These are phyloP conservation scores for Exophiala bonariae DNA, from an alignment of 2,329 filamentous ascomycete species.

Conservation along the genomic window DNA sequence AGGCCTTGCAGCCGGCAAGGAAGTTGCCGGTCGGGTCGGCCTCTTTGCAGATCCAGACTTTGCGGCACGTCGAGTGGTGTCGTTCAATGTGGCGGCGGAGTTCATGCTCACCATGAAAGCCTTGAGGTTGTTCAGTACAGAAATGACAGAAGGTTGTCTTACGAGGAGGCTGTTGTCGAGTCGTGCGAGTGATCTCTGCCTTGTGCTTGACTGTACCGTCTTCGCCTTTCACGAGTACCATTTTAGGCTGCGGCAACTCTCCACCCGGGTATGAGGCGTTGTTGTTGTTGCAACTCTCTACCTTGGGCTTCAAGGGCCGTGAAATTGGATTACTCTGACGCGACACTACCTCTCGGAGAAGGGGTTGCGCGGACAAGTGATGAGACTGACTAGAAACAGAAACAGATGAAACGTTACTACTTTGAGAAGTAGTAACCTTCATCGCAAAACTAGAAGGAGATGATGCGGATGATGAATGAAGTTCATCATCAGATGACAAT, in stretches of 20 bases:
- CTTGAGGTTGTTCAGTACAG: constrained; percentile 72
- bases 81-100: constrained; percentile 67
- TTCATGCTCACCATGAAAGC: constrained; percentile 86
- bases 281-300: constrained; percentile 35
- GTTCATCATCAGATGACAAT: constrained; percentile 33
- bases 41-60: constrained; percentile 65
- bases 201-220: constrained; percentile 58
- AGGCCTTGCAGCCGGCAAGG: constrained; percentile 80
- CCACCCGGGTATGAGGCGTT: constrained; percentile 31
- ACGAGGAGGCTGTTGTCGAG: constrained; percentile 65
- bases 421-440: constrained; percentile 50
- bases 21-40: constrained; percentile 61
- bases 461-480: constrained; percentile 37
- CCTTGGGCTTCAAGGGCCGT: constrained; percentile 53
- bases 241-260: constrained; percentile 43
- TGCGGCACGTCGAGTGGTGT: constrained; percentile 62
- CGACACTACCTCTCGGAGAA: constrained; percentile 50
- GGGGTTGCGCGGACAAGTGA: constrained; percentile 47
- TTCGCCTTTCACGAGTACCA: constrained; percentile 52
- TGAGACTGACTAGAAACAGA: constrained; percentile 30
- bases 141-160: constrained; percentile 59
- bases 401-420: constrained; percentile 45
- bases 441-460: constrained; percentile 48
- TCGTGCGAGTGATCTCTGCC: constrained; percentile 55
- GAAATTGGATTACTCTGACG: constrained; percentile 32